phyloP scores from a whole-genome alignment of 129 eudicot genomes.

The Mikania micrantha region DNA sequence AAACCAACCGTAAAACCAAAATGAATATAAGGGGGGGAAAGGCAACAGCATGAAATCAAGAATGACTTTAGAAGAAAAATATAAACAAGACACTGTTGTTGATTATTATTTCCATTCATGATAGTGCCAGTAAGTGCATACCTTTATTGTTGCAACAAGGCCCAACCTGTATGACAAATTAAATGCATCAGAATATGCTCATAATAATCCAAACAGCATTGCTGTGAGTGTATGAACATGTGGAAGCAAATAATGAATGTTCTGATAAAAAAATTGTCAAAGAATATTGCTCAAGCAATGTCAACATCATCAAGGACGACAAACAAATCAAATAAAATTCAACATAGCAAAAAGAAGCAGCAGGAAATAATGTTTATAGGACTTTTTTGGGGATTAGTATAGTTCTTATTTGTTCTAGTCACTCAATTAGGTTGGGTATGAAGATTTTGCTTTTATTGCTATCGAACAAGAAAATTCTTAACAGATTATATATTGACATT shows the following conservation, averaged over 20 bases:
- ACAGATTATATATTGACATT: neutral
- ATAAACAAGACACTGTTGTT: neutral
- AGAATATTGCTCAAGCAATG: neutral
- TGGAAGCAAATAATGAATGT: neutral
- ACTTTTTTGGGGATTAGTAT: neutral
- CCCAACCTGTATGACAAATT: conserved; percentile 52
- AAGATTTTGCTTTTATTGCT: neutral
- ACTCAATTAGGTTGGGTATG: neutral
- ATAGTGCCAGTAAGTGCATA: conserved; percentile 6
- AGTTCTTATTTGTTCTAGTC: neutral
- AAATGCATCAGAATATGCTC: conserved; percentile 14
- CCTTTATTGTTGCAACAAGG: conserved; percentile 80
- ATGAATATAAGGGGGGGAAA: neutral
- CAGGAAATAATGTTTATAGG: too few relatives aligned
- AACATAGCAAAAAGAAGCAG: neutral
- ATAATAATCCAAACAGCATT: neutral
- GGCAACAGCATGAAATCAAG: neutral
- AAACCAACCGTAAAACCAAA: neutral
- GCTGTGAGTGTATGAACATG: neutral
- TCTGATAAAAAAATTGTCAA: neutral
- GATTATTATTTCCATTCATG: neutral
- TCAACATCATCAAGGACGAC: neutral
- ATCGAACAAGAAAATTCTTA: neutral
- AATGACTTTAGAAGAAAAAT: neutral
- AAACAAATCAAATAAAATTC: neutral